Evolutionary conservation across 768 basidiomycete species (phyloP), one percentile per base, ranked within the genome.

Genomic region (Collybia sp.): DNA sequence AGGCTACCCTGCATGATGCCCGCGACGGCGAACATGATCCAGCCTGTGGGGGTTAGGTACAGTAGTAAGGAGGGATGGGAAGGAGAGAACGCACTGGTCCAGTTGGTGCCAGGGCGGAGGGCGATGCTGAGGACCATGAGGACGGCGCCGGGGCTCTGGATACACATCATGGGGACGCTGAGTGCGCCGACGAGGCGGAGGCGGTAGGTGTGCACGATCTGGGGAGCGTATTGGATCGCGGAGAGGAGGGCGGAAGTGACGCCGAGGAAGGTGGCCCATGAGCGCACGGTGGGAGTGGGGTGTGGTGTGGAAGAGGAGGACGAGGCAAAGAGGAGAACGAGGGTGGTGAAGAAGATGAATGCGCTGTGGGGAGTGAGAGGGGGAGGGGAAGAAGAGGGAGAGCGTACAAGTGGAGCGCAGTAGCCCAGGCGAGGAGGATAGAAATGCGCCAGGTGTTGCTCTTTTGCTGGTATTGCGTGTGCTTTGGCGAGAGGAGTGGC

Each of bases 131-230:
- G 51, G 5, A 90, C 86, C 85, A 97, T 94, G n/a, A 90, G 59
- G 2, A 89, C 69, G 1, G 88, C 85, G 3, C 93, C 94, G 2
- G 93, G 93, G 11, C 82, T 91, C 65, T 98, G 95, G 12, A 99
- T 89, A 40, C 80, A 67, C 95, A 99, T 97, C 82, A 92, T 97
- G 1, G 88, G 86, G 46, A 99, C 88, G 58, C 91, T 93, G 12
- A 98, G 71, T 0, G 93, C 92, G 2, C 95, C 95, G 8, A 98
- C 93, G 11, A 95, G 77, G 57, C 83, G 86, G 25, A 77, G 64
- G 4, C 67, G 69, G 55, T 85, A 96, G 1, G 94, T 98, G 49
- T 85, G 81, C 11, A 78, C 53, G 18, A 99, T 71, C 62, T 96
- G 94, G 0, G 95, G 94, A 0, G 83, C 75, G 50, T 97, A 99